Conservation (phyloP, 495 filamentous ascomycete species). For the Chaetomium tenue region DNA sequence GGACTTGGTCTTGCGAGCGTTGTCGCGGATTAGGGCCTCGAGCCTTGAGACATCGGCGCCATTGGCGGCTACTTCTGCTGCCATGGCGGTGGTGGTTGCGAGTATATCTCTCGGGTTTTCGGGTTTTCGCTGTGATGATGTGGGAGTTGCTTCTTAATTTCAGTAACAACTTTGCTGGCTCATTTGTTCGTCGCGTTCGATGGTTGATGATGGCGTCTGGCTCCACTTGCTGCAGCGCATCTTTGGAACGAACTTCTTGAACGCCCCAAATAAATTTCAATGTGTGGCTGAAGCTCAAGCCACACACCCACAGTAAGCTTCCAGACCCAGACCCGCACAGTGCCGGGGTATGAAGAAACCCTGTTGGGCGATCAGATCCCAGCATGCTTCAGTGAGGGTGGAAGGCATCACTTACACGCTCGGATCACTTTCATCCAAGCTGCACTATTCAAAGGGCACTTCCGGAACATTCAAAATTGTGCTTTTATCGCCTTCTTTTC, state of each 20-base stretch:
- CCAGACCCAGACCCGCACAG: conserved; percentile 21
- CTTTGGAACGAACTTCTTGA: neutral
- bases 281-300: conserved; percentile 34
- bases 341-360: conserved; percentile 9
- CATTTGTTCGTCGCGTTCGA: conserved; percentile 14
- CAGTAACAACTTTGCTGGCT: neutral
- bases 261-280: conserved; percentile 21
- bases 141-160: neutral
- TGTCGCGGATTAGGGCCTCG: conserved; percentile 41
- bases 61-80: conserved; percentile 31
- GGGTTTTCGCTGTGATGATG: no score
- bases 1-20: conserved; percentile 42
- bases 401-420: conserved; percentile 37
- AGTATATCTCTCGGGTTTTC: neutral
- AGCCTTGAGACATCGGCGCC: conserved; percentile 33
- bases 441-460: neutral
- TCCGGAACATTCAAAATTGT: neutral
- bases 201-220: conserved; percentile 19
- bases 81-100: conserved; percentile 22
- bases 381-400: conserved; percentile 9
- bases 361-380: conserved; percentile 19
- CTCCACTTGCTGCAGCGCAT: conserved; percentile 14
- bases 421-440: conserved; percentile 22
- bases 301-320: conserved; percentile 25
- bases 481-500: neutral